Conservation (phyloP, 73 alveolate genomes). For the Paramecium tetraurelia region DNA sequence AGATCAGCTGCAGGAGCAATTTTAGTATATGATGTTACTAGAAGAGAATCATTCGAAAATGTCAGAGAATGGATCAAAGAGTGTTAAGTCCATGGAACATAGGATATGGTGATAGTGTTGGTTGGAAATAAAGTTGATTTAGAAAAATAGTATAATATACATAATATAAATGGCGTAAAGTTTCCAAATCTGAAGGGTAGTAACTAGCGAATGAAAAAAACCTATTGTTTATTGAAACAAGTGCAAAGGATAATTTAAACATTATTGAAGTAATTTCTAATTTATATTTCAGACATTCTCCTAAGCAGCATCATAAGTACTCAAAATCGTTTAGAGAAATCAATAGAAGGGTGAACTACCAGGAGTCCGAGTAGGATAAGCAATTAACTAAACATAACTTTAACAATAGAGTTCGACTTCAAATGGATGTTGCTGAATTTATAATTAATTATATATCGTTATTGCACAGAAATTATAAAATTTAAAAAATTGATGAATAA, state of each 20-base stretch:
- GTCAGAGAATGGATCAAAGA: constrained; percentile 67
- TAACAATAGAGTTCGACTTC: background rate
- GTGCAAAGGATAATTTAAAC: constrained; percentile 76
- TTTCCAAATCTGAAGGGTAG: constrained; percentile 75
- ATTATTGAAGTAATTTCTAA: constrained; percentile 62
- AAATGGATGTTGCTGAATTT: background rate
- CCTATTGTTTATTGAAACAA: constrained; percentile 78
- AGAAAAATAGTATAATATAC: constrained; percentile 46
- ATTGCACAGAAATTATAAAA: background rate
- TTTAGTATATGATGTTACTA: constrained; percentile 91
- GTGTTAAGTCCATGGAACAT: constrained; percentile 59
- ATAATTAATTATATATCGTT: background rate
- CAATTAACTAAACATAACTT: background rate
- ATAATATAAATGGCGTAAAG: constrained; percentile 57
- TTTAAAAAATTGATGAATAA: background rate
- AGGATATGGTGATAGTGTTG: constrained; percentile 49
- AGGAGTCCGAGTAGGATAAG: constrained; percentile 21
- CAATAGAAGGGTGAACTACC: background rate
- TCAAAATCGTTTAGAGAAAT: background rate
- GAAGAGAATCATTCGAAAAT: constrained; percentile 64
- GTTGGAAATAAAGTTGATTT: constrained; percentile 70
- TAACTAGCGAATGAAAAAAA: constrained; percentile 73
- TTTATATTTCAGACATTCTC: background rate
- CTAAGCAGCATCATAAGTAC: background rate
- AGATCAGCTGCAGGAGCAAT: constrained; percentile 91